Evolutionary conservation across 352 stramenopile species (phyloP).

Genomic region (Nothophytophthora sp.): DNA sequence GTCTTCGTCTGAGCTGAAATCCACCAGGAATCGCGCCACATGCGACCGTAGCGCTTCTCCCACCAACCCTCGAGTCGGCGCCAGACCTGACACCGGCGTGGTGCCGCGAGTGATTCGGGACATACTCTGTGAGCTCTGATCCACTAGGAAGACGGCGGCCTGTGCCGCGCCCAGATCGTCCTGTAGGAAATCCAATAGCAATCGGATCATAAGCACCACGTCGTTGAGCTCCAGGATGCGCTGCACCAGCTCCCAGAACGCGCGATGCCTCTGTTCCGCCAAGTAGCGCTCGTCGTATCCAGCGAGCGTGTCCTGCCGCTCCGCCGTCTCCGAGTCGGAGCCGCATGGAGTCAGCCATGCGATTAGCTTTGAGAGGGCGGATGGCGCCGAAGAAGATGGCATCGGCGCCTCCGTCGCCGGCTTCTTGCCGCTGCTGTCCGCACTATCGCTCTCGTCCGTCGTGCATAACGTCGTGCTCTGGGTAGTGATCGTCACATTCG

Average conservation of each 20-base stretch:
- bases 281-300: constrained; percentile 37
- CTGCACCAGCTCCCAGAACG: constrained; percentile 83
- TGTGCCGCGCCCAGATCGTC: constrained; percentile 47
- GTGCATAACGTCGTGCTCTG: constrained; percentile 1
- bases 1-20: constrained; percentile 46
- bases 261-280: constrained; percentile 63
- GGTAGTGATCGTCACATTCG: constrained; percentile 2
- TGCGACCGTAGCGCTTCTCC: constrained; percentile 42
- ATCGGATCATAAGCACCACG: constrained; percentile 72
- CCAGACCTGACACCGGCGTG: constrained; percentile 51
- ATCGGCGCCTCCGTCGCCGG: not conserved
- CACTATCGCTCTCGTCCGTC: not conserved
- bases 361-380: too few species aligned
- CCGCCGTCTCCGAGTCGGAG: not conserved
- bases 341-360: too few species aligned
- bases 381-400: too few species aligned
- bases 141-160: constrained; percentile 73
- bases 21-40: constrained; percentile 26
- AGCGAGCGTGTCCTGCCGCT: constrained; percentile 1
- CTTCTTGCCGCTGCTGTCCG: constrained; percentile 1
- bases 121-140: constrained; percentile 75
- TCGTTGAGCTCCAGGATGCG: constrained; percentile 68
- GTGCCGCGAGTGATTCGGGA: constrained; percentile 63
- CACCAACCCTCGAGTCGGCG: constrained; percentile 52
- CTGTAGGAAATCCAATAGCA: constrained; percentile 68